phyloP scores from a whole-genome alignment of 1,139 yeast species.

The Kodamaea plutei region DNA sequence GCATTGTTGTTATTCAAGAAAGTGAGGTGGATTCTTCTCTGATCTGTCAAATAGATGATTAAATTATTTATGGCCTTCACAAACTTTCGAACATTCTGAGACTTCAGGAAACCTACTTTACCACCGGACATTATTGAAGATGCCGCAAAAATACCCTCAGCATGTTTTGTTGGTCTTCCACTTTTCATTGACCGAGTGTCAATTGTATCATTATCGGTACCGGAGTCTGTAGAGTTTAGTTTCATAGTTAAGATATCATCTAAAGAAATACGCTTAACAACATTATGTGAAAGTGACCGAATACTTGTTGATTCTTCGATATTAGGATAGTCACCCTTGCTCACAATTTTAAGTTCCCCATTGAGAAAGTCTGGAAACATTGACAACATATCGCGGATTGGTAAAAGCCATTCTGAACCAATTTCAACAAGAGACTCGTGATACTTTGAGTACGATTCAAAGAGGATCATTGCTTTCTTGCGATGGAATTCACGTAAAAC shows the following conservation, averaged over 20 bases:
- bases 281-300: constrained; percentile 14
- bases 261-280: constrained; percentile 17
- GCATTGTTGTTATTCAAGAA: constrained; percentile 32
- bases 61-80: constrained; percentile 47
- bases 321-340: constrained; percentile 9
- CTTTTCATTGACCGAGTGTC: constrained; percentile 9
- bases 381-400: constrained; percentile 31
- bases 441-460: constrained; percentile 33
- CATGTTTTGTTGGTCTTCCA: constrained; percentile 5
- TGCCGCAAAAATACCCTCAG: constrained; percentile 3
- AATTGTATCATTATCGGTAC: constrained; percentile 21
- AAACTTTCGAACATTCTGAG: constrained; percentile 26
- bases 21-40: constrained; percentile 44
- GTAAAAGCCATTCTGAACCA: constrained; percentile 41
- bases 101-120: constrained; percentile 12
- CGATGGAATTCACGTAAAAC: constrained; percentile 31
- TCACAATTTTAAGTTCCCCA: constrained; percentile 17
- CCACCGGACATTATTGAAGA: constrained; percentile 3
- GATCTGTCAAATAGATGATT: constrained; percentile 54
- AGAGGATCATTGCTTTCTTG: constrained; percentile 29
- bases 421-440: constrained; percentile 42
- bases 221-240: constrained; percentile 22
- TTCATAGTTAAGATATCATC: constrained; percentile 24
- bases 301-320: constrained; percentile 14
- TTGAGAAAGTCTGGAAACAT: constrained; percentile 41